Evolutionary conservation across 257 asterid species (phyloP).

Genomic region (Lycium barbarum): DNA sequence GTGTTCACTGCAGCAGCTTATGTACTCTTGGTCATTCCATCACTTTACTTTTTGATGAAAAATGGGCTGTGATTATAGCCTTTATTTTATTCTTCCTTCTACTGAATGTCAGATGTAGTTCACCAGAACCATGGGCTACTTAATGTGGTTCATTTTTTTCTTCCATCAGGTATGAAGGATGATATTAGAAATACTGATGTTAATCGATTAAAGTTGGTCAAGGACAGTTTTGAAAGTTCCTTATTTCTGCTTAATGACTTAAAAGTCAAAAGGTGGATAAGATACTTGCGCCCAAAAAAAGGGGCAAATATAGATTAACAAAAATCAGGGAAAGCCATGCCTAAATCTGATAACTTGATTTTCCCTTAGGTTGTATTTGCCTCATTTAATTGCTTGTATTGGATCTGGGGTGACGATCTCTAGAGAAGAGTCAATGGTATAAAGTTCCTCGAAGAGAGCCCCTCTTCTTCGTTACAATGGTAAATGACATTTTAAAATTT

Average conservation of each 20-base stretch:
- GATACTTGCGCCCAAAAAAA: neutral
- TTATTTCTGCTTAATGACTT: slow-evolving; percentile 10
- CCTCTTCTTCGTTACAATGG: neutral
- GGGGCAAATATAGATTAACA: neutral
- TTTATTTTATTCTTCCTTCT: neutral
- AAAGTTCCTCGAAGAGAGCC: neutral
- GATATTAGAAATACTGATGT: neutral
- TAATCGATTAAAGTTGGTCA: neutral
- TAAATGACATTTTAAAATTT: neutral
- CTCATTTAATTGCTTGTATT: neutral
- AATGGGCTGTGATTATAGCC: neutral
- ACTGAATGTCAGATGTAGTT: neutral
- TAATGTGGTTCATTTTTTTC: neutral
- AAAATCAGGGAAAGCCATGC: neutral
- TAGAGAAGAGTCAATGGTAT: neutral
- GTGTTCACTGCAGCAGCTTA: slow-evolving; percentile 2
- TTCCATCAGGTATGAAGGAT: neutral
- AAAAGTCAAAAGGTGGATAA: neutral
- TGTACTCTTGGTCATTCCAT: slow-evolving; percentile 12
- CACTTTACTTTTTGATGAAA: neutral
- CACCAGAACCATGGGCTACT: neutral
- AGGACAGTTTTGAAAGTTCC: slow-evolving; percentile 17
- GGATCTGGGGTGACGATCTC: slow-evolving; percentile 8
- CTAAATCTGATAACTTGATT: slow-evolving; percentile 1
- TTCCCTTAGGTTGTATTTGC: slow-evolving; percentile 3